Conservation (phyloP, 179 eudicot species). For the Vitellaria paradoxa region DNA sequence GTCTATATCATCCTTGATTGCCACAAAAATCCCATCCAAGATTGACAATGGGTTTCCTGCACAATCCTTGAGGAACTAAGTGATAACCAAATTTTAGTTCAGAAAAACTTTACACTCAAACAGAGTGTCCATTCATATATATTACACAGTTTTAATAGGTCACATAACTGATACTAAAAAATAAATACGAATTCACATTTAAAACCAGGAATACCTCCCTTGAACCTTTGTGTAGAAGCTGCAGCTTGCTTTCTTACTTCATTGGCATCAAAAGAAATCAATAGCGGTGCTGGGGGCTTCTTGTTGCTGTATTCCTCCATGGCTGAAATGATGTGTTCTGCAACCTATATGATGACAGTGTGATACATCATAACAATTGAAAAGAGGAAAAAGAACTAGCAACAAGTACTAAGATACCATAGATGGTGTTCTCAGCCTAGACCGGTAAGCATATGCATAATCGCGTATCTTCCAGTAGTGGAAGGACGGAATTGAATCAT, state of each 20-base stretch:
- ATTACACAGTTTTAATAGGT: slow-evolving; percentile 1
- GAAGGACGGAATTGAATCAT: slow-evolving; percentile 47
- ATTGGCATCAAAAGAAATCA: slow-evolving; percentile 71
- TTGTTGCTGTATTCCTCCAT: slow-evolving; percentile 74
- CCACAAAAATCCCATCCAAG: slow-evolving; percentile 89
- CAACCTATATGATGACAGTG: slow-evolving; percentile 47
- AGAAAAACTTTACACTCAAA: background rate
- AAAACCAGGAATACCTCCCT: slow-evolving; percentile 59
- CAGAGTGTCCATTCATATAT: background rate
- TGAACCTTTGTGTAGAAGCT: slow-evolving; percentile 81
- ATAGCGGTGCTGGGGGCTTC: slow-evolving; percentile 64
- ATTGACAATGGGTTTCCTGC: slow-evolving; percentile 79
- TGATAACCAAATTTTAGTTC: background rate
- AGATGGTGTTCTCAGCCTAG: slow-evolving; percentile 73
- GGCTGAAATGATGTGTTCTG: slow-evolving; percentile 73
- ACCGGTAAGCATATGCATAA: slow-evolving; percentile 80
- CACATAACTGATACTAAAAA: background rate
- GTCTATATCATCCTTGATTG: slow-evolving; percentile 97
- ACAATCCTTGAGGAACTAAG: slow-evolving; percentile 15
- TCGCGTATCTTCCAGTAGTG: slow-evolving; percentile 94
- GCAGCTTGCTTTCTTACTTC: slow-evolving; percentile 92
- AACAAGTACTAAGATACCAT: slow-evolving; percentile 35
- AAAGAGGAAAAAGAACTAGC: background rate
- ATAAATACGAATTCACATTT: background rate
- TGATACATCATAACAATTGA: background rate